Evolutionary conservation across 1,284 basidiomycete genomes (phyloP).

Genomic region (Schizophyllum commune): DNA sequence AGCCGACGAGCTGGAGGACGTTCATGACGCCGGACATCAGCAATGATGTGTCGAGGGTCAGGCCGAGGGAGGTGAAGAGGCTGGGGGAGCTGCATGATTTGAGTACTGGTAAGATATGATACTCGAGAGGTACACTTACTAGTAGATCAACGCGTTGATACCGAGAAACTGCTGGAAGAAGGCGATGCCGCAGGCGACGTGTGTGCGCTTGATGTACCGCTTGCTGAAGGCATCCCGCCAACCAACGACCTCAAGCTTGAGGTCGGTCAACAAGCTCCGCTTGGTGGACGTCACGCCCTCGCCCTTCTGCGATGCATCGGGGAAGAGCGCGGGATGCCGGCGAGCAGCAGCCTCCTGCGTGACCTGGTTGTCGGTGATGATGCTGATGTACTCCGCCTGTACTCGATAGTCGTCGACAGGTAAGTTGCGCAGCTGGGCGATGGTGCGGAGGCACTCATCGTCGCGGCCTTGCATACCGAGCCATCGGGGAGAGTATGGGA

Average conservation of each 20-base stretch:
- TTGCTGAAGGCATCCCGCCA: neutral
- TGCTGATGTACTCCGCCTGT: neutral
- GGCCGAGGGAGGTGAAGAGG: neutral
- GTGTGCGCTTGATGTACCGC: neutral
- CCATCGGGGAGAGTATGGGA: conserved; percentile 52
- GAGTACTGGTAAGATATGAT: neutral
- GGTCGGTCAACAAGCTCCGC: neutral
- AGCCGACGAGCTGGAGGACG: conserved; percentile 42
- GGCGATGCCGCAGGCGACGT: neutral
- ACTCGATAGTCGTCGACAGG: neutral
- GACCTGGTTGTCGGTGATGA: neutral
- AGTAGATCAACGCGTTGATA: neutral
- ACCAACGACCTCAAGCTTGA: neutral
- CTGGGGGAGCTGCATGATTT: neutral
- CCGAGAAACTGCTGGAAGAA: conserved; percentile 28
- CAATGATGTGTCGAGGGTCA: neutral
- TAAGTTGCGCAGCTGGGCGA: neutral
- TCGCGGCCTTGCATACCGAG: conserved; percentile 42
- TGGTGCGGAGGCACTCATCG: conserved; percentile 19
- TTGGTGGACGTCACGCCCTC: neutral
- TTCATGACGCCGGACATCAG: neutral
- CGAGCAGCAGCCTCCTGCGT: conserved; percentile 14
- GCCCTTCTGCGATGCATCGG: neutral
- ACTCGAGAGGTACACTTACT: neutral
- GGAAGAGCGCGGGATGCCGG: neutral